Evolutionary conservation across 805 yeast genomes (phyloP), one percentile per base, ranked within the genome.

Genomic region (Yamadazyma laniorum): DNA sequence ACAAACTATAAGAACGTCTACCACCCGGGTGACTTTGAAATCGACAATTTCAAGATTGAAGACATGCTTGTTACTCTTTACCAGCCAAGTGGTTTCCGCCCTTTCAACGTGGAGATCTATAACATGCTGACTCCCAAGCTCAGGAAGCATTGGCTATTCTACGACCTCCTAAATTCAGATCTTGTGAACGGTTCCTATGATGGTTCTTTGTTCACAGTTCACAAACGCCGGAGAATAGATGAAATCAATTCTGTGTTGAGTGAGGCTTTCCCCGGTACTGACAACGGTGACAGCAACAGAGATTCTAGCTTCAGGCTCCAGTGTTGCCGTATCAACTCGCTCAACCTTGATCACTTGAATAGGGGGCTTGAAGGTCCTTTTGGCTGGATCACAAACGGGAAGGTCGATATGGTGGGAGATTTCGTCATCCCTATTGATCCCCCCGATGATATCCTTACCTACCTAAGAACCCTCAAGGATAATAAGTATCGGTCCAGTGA

Each of bases 331-430:
- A 82, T 90, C 25, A 98, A 93, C 56, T 80, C 88, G 19, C 74
- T 93, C 39, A 82, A 80, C 53, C 75, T 93, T 26, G 95, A 91
- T 49, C 98, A 93, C 61, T 63, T 93, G 41, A 93, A 93, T 55
- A 77, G 86, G 1, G 98, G 97, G 0, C 74, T 86, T 40, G 80
- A 81, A 38, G 99, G 99, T 0, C 96, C 98, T 9, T 88, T 93
- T 61, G 97, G 98, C 5, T 93, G 99, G 99, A 91, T 93, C 39
- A 80, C 87, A 5, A 74, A 77, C 44, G 99, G 99, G 11, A 80
- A 80, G 35, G 98, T 91, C 16, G 97, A 93, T 59, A 82, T 93
- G 81, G 66, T 87, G 46, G 97, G 96, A 6, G 97, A 93, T 55
- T 79, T 91, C 13, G 77, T 82, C 73, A 80, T 89, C 2, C 95